Evolutionary conservation across 257 asterid genomes (phyloP).

Genomic region (Nicotiana knightiana): DNA sequence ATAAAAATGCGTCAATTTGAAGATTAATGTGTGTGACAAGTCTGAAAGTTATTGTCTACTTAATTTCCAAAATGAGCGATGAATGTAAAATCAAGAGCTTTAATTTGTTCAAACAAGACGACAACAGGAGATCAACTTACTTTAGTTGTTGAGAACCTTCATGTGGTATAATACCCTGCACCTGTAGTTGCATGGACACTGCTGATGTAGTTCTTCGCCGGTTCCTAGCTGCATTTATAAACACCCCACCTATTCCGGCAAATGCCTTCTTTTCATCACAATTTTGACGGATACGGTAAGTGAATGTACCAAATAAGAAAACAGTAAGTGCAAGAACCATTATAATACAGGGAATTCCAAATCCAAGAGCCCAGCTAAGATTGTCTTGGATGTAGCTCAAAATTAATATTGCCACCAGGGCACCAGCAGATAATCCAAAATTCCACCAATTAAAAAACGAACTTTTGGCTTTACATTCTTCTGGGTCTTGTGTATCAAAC

Average conservation of each 20-base stretch:
- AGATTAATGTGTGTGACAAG: not conserved
- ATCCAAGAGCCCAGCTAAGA: slow-evolving; percentile 31
- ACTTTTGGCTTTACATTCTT: slow-evolving; percentile 22
- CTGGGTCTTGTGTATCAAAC: slow-evolving; percentile 18
- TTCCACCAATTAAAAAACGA: slow-evolving; percentile 33
- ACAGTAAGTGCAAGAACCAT: slow-evolving; percentile 20
- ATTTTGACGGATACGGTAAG: slow-evolving; percentile 17
- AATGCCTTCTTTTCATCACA: slow-evolving; percentile 13
- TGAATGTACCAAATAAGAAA: slow-evolving; percentile 19
- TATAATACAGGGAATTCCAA: slow-evolving; percentile 30
- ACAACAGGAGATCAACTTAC: not conserved
- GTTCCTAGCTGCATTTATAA: slow-evolving; percentile 17
- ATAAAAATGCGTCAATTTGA: not conserved
- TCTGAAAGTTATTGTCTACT: not conserved
- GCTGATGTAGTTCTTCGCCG: not conserved
- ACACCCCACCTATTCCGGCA: slow-evolving; percentile 16
- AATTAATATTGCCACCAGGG: not conserved
- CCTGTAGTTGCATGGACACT: not conserved
- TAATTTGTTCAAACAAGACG: not conserved
- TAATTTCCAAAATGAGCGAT: not conserved
- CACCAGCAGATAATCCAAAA: slow-evolving; percentile 14
- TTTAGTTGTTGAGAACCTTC: slow-evolving; percentile 21
- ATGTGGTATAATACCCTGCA: slow-evolving; percentile 4
- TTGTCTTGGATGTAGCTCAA: slow-evolving; percentile 26
- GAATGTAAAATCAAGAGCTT: not conserved